A percentile compares a stretch with the other conserved stretches of the same genome.
These are phyloP conservation scores for Penicillium simplicissimum DNA, from an alignment of 495 filamentous ascomycete species.

Conservation along the genomic window DNA sequence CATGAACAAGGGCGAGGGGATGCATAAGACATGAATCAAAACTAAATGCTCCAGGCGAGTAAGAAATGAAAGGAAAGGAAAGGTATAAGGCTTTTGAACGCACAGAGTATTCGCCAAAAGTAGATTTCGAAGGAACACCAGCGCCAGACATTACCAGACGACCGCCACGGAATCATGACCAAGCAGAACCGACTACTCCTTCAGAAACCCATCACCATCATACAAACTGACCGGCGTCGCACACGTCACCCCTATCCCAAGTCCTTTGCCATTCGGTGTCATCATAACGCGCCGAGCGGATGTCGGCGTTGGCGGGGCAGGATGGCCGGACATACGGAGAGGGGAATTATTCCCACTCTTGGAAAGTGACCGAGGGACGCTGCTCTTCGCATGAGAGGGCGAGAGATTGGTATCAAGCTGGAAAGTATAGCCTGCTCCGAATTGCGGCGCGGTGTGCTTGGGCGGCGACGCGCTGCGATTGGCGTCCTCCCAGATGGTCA, in stretches of 20 bases:
- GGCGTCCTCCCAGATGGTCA: slow-evolving; percentile 45
- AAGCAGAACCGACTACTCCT: slow-evolving; percentile 30
- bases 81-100: slow-evolving; percentile 24
- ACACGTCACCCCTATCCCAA: slow-evolving; percentile 39
- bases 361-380: slow-evolving; percentile 16
- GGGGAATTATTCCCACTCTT: slow-evolving; percentile 18
- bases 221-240: slow-evolving; percentile 50
- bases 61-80: slow-evolving; percentile 12
- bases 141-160: slow-evolving; percentile 3
- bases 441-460: slow-evolving; percentile 5
- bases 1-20: slow-evolving; percentile 6
- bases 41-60: slow-evolving; percentile 12
- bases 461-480: slow-evolving; percentile 23
- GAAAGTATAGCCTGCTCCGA: slow-evolving; percentile 15
- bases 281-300: slow-evolving; percentile 27
- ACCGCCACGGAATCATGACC: slow-evolving; percentile 1
- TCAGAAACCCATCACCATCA: slow-evolving; percentile 51
- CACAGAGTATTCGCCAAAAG: slow-evolving; percentile 8
- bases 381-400: slow-evolving; percentile 10
- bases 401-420: slow-evolving; percentile 19
- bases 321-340: slow-evolving; percentile 16
- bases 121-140: slow-evolving; percentile 9
- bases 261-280: slow-evolving; percentile 35
- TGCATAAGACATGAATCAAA: slow-evolving; percentile 4
- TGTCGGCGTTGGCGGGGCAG: slow-evolving; percentile 16